Base-by-base conservation (phyloP, 345 rosid species). In the Aquilaria yunnanensis region DNA sequence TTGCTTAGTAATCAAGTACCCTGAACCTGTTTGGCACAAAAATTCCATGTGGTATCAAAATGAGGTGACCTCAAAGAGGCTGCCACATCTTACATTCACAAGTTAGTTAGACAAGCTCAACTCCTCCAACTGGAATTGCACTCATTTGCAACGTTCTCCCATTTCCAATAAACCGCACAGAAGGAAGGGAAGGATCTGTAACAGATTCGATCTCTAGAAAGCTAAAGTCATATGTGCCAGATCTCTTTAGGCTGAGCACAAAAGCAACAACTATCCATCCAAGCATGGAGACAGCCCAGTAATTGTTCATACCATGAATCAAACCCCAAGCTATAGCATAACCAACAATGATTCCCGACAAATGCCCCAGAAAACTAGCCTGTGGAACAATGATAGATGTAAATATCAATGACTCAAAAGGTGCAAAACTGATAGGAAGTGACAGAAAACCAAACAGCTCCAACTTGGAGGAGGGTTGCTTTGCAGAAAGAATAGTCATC, bases 381-480 rank as follows among this genome's bases (percentile, higher is more conserved):
- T 94, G 99, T 12, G 99, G 99, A 59, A 94, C 97, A 63, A 94
- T 90, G 63, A 94, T 94, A 0, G 99, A 90, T 54, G 99, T 94
- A 70, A 94, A 90, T 65, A 94, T 83, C 57, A 94, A 78, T 0
- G 97, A 94, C 70, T 94, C 99, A 11, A 94, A 94, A 2, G 97
- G 99, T 0, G 99, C 99, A 60, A 90, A 90, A 69, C 96, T 90
- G 64, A 94, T 90, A 14, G 99, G 99, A 53, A 94, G 99, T 0
- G 99, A 94, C 63, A 90, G 78, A 33, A 94, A 68, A 33, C 99
- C 99, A 6, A 90, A 94, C 47, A 90, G 99, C 32, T 94, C 76
- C 78, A 90, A 76, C 84, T 90, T 94, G 0, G 89, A 88, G 16
- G 99, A 88, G 29, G 99, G 99, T 64, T 90, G 99, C 78, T 94